Evolutionary conservation across 352 stramenopile genomes (phyloP).

Genomic region (Globisporangium echinulatum): DNA sequence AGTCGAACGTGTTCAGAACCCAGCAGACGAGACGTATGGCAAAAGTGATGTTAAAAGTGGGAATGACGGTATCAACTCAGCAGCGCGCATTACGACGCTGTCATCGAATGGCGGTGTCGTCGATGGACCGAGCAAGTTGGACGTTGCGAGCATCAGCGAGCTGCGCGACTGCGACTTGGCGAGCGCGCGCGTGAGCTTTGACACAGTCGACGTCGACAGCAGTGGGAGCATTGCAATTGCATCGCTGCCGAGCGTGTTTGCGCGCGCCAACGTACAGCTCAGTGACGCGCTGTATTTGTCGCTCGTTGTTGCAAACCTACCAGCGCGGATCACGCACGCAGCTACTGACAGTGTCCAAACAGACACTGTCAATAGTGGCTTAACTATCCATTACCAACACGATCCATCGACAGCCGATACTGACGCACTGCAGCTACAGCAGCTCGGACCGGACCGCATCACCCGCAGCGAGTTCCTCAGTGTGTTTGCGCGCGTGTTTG

Average conservation of each 20-base stretch:
- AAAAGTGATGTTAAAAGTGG: neutral
- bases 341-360: neutral
- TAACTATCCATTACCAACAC: neutral
- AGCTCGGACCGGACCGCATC: constrained; percentile 9
- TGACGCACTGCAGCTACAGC: neutral
- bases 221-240: constrained; percentile 15
- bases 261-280: constrained; percentile 22
- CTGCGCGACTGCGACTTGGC: constrained; percentile 53
- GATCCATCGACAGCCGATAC: neutral
- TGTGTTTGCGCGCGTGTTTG: constrained; percentile 53
- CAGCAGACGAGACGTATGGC: constrained; percentile 32
- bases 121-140: constrained; percentile 45
- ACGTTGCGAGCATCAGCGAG: constrained; percentile 61
- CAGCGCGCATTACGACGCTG: constrained; percentile 46
- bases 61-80: neutral
- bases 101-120: constrained; percentile 43
- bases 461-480: constrained; percentile 36
- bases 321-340: neutral
- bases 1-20: constrained; percentile 43
- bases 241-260: constrained; percentile 29
- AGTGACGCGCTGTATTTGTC: constrained; percentile 31
- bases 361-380: neutral
- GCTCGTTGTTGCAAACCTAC: constrained; percentile 28
- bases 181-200: constrained; percentile 20
- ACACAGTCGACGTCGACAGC: constrained; percentile 12